Evolutionary conservation across 768 basidiomycete genomes (phyloP).

Genomic region (Cantharellus cinnabarinus): DNA sequence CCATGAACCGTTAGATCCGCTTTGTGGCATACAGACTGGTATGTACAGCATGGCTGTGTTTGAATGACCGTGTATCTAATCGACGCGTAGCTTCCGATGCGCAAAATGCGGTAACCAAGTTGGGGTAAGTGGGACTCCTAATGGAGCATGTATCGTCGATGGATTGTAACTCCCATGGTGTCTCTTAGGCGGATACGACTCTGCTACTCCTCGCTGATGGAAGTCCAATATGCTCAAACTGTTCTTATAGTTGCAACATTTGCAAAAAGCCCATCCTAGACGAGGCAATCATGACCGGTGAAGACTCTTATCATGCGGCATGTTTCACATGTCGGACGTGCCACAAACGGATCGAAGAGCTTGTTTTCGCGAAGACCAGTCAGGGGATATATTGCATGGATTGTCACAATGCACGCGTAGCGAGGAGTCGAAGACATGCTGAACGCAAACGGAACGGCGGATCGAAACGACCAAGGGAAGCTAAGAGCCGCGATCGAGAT

Average conservation of each 20-base stretch:
- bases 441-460: constrained; percentile 34
- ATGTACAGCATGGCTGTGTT: neutral
- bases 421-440: constrained; percentile 72
- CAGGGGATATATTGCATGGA: constrained; percentile 98
- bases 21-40: constrained; percentile 80
- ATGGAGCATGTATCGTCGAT: neutral
- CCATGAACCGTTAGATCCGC: constrained; percentile 39
- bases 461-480: constrained; percentile 20
- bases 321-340: constrained; percentile 98
- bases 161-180: neutral
- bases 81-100: constrained; percentile 51
- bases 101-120: constrained; percentile 88
- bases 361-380: constrained; percentile 95
- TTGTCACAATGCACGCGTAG: constrained; percentile 95
- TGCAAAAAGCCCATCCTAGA: constrained; percentile 89
- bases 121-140: constrained; percentile 16
- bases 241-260: constrained; percentile 89
- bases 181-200: constrained; percentile 62
- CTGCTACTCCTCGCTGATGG: constrained; percentile 93
- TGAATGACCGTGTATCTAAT: neutral
- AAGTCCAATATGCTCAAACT: constrained; percentile 85
- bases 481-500: neutral
- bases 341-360: constrained; percentile 84
- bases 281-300: constrained; percentile 95
- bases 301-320: constrained; percentile 95